Percentiles rank a stretch among this genome's conserved stretches.
phyloP scores from a whole-genome alignment of 257 asterid genomes.

The Ajuga chamaepitys region DNA sequence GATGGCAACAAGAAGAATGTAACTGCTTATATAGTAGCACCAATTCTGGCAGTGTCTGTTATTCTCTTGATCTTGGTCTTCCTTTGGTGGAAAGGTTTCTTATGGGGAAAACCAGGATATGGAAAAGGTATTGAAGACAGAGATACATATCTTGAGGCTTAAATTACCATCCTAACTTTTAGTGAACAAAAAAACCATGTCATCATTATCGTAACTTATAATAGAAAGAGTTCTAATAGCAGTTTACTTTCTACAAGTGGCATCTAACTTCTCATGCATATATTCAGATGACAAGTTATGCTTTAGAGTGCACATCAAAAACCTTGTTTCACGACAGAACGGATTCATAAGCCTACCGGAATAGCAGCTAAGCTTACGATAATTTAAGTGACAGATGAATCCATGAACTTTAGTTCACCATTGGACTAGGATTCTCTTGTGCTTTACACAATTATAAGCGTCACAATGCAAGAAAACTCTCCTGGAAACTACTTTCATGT shows the following conservation, averaged over 20 bases:
- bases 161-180: neutral
- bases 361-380: too few species aligned
- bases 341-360: too few species aligned
- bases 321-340: too few species aligned
- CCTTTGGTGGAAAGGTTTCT: conserved; percentile 63
- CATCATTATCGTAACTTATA: neutral
- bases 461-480: neutral
- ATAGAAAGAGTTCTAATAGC: too few species aligned
- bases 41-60: conserved; percentile 31
- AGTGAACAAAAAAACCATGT: neutral
- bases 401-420: neutral
- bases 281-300: too few species aligned
- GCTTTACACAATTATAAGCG: neutral
- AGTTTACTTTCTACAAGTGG: too few species aligned
- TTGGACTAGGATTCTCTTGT: neutral
- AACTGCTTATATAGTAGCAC: conserved; percentile 39
- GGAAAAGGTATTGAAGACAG: conserved; percentile 34
- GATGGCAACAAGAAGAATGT: conserved; percentile 42
- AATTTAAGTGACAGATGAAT: too few species aligned
- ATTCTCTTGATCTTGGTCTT: conserved; percentile 30
- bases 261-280: too few species aligned
- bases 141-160: conserved; percentile 1
- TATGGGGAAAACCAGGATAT: conserved; percentile 29
- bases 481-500: neutral
- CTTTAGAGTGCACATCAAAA: too few species aligned